These are phyloP conservation scores for Ustilago sp. DNA, from an alignment of 1,284 basidiomycete genomes.

Conservation along the genomic window DNA sequence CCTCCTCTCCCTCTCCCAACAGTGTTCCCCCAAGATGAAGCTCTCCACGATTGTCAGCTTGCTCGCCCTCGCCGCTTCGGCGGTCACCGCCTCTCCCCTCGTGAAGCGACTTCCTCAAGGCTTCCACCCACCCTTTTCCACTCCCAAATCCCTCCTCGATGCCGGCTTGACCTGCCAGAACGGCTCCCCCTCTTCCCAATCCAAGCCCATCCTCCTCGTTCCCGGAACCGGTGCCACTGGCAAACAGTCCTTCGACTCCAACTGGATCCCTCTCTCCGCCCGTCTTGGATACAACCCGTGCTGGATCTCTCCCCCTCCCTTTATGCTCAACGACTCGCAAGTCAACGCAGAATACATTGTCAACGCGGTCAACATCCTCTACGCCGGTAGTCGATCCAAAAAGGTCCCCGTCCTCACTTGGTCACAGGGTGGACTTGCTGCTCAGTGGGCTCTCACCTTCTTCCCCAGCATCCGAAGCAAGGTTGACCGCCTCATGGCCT, in stretches of 20 bases:
- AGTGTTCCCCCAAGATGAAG: conserved; percentile 12
- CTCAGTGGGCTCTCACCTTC: conserved; percentile 40
- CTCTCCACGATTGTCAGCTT: not conserved
- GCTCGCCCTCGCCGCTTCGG: not conserved
- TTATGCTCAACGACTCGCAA: conserved; percentile 43
- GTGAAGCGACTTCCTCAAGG: conserved; percentile 30
- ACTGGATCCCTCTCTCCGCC: conserved; percentile 39
- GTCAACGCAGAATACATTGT: conserved; percentile 50
- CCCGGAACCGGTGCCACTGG: conserved; percentile 41
- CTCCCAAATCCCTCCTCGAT: conserved; percentile 17
- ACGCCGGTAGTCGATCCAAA: conserved; percentile 7
- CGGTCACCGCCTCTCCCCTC: conserved; percentile 11
- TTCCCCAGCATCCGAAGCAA: conserved; percentile 35
- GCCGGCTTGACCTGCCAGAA: conserved; percentile 18
- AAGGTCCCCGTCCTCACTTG: conserved; percentile 42
- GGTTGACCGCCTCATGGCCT: conserved; percentile 33
- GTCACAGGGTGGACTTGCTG: conserved; percentile 37
- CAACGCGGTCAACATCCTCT: conserved; percentile 34
- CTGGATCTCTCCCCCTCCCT: conserved; percentile 42
- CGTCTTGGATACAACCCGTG: conserved; percentile 36
- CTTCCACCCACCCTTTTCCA: conserved; percentile 24
- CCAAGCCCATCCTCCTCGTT: conserved; percentile 43
- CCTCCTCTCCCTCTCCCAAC: not conserved
- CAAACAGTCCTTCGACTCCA: conserved; percentile 31
- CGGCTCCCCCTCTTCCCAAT: conserved; percentile 30